Conservation (phyloP, 2,329 filamentous ascomycete genomes). For the Hymenoscyphus fructigenus region DNA sequence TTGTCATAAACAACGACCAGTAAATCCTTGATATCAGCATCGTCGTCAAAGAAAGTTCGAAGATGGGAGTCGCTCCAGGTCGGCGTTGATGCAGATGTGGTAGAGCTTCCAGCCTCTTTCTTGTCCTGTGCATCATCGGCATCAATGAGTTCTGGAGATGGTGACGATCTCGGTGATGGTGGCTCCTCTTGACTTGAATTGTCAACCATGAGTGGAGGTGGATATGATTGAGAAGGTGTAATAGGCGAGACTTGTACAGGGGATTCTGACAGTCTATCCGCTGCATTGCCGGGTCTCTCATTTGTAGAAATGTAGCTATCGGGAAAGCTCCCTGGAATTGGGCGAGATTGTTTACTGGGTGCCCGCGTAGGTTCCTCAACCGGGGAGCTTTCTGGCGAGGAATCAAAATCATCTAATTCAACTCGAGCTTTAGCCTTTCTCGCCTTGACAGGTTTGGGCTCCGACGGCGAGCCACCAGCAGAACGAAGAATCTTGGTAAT, state of each 20-base stretch:
- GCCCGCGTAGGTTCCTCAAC: slow-evolving; percentile 32
- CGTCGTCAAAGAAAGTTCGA: slow-evolving; percentile 86
- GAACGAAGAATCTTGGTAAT: slow-evolving; percentile 46
- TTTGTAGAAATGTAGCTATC: slow-evolving; percentile 35
- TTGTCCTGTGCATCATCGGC: slow-evolving; percentile 41
- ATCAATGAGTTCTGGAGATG: slow-evolving; percentile 60
- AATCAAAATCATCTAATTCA: slow-evolving; percentile 68
- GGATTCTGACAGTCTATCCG: slow-evolving; percentile 62
- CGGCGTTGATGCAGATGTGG: slow-evolving; percentile 56
- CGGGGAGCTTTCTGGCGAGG: slow-evolving; percentile 44
- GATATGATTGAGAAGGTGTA: slow-evolving; percentile 48
- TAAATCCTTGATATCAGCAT: slow-evolving; percentile 84
- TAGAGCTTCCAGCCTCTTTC: slow-evolving; percentile 47
- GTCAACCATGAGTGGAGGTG: slow-evolving; percentile 68
- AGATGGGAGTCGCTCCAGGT: slow-evolving; percentile 87
- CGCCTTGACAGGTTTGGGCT: slow-evolving; percentile 55
- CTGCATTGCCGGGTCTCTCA: slow-evolving; percentile 36
- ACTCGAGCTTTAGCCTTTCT: slow-evolving; percentile 61
- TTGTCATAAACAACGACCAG: slow-evolving; percentile 92
- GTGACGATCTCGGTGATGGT: slow-evolving; percentile 62
- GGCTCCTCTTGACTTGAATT: slow-evolving; percentile 68
- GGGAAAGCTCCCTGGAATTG: slow-evolving; percentile 37
- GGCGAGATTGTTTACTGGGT: slow-evolving; percentile 28
- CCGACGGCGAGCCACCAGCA: slow-evolving; percentile 41
- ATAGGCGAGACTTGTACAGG: slow-evolving; percentile 64